Evolutionary conservation across 2,329 filamentous ascomycete species (phyloP).

Genomic region (Beauveria sp.): DNA sequence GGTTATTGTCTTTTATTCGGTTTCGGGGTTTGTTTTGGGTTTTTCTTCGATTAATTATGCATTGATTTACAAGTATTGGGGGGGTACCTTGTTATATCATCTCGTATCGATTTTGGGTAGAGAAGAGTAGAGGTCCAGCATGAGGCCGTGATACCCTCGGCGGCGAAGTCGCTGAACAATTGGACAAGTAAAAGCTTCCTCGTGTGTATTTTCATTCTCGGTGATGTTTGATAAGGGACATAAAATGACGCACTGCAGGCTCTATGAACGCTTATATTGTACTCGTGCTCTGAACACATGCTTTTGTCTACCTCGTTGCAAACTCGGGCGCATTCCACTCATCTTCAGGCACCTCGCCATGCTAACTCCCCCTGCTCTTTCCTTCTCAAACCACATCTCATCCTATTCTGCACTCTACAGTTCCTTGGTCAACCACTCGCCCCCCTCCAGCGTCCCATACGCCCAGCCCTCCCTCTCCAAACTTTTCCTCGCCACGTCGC

Average conservation of each 20-base stretch:
- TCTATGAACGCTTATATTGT: background rate
- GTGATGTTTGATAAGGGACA: background rate
- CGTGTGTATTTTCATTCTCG: background rate
- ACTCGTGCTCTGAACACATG: background rate
- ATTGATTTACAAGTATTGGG: no score
- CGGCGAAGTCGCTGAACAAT: slow-evolving; percentile 4
- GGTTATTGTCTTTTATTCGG: background rate
- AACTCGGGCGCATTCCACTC: background rate
- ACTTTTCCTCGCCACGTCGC: slow-evolving; percentile 70
- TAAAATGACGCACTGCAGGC: background rate
- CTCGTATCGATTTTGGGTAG: background rate
- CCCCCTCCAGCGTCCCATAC: slow-evolving; percentile 28
- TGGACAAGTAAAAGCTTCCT: background rate
- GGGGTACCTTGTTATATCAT: background rate
- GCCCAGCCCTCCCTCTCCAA: slow-evolving; percentile 58
- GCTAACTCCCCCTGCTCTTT: no score
- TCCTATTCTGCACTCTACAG: background rate
- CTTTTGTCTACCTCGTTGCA: background rate
- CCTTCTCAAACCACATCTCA: background rate
- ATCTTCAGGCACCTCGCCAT: no score
- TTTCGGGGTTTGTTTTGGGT: background rate
- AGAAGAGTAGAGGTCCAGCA: background rate
- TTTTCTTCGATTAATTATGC: background rate
- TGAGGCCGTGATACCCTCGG: slow-evolving; percentile 1
- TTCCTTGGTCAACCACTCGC: slow-evolving; percentile 27